Evolutionary conservation across 2,329 filamentous ascomycete species (phyloP), one percentile per base, ranked within the genome.

Genomic region (Phialemonium atrogriseum): DNA sequence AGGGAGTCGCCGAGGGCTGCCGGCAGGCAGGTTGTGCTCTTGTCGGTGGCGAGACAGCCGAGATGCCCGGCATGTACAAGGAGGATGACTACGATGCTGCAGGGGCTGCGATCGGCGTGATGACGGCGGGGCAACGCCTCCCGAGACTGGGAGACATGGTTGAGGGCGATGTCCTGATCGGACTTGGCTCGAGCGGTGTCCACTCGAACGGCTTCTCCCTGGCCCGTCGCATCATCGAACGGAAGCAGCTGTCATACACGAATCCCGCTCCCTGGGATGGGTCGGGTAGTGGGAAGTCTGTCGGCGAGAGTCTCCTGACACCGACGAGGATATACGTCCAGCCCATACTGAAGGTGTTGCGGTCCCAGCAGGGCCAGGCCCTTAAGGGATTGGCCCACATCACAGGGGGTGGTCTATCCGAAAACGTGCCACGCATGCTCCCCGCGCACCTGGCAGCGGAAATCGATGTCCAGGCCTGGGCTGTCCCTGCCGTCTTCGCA

Each of bases 141-240:
- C 91, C 91, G 1, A 73, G 80, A 44, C 81, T 73, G 41, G 67
- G 74, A 8, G 68, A 69, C 44, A 96, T 98, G 89, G 59, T 60
- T 7, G 68, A 73, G 39, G 91, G 89, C 18, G 89, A 98, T 51
- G 67, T 94, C 4, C 72, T 98, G 2, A 68, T 98, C 5, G 91
- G 87, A 14, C 69, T 98, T 9, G 80, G 74, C 9, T 95, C 87
- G 15, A 84, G 76, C 35, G 91, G 91, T 19, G 76, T 89, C 2
- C 91, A 98, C 66, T 95, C 88, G 20, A 98, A 98, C 59, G 91
- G 91, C 29, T 98, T 94, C 68, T 95, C 88, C 0, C 79, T 98
- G n/a, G 82, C 96, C 20, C 82, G 91, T 39, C 84, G 85, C 52
- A 88, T 96, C 48, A 70, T 96, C 41, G 77, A 85, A 46, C 70